phyloP scores from a whole-genome alignment of 768 basidiomycete species.

The Hericium erinaceus region DNA sequence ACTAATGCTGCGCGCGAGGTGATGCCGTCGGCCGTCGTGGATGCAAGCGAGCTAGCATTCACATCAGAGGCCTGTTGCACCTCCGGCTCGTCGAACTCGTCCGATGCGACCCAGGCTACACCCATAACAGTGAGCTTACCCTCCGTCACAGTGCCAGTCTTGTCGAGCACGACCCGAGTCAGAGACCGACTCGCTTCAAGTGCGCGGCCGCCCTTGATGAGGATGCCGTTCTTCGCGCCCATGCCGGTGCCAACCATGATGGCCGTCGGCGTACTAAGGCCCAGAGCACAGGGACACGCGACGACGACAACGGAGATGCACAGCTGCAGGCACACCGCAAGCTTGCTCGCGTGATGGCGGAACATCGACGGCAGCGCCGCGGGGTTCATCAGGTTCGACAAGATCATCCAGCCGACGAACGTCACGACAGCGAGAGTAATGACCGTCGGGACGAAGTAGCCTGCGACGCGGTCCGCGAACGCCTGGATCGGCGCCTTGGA shows the following conservation, averaged over 20 bases:
- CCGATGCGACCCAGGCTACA: conserved; percentile 59
- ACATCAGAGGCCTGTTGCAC: conserved; percentile 6
- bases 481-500: conserved; percentile 97
- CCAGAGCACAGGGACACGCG: conserved; percentile 95
- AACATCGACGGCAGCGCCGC: conserved; percentile 76
- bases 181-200: conserved; percentile 84
- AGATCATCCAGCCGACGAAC: conserved; percentile 73
- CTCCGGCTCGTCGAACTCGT: conserved; percentile 20
- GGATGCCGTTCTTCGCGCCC: conserved; percentile 91
- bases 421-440: conserved; percentile 75
- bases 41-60: conserved; percentile 14
- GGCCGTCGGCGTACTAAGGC: conserved; percentile 92
- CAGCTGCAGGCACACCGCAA: conserved; percentile 90
- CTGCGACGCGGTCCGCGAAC: conserved; percentile 90
- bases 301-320: conserved; percentile 98
- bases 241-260: conserved; percentile 99
- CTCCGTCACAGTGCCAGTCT: conserved; percentile 94
- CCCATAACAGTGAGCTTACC: conserved; percentile 84
- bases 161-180: conserved; percentile 82
- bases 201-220: conserved; percentile 95
- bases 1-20: conserved; percentile 55
- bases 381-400: conserved; percentile 50
- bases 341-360: conserved; percentile 65
- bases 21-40: conserved; percentile 48
- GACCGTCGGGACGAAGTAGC: conserved; percentile 90